A percentile compares a stretch with the other conserved stretches of the same genome.
phyloP scores from a whole-genome alignment of 192 early-diverging fungal genomes.

The Chytriomyces sp. region DNA sequence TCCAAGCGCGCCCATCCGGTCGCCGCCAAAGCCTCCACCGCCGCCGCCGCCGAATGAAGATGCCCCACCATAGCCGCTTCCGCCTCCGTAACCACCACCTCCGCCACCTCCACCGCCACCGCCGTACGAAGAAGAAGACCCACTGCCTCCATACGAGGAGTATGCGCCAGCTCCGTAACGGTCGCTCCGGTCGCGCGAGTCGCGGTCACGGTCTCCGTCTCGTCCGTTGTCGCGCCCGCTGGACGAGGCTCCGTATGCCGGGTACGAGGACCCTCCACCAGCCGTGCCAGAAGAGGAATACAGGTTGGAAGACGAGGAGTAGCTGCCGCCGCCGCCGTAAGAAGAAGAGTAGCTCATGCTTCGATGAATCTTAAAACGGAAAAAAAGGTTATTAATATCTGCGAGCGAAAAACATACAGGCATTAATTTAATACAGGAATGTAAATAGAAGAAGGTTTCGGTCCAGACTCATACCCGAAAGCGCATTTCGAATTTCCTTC shows the following conservation, averaged over 20 bases:
- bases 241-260: background rate
- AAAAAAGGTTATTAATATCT: no score
- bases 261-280: background rate
- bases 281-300: background rate
- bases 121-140: conserved; percentile 22
- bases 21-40: conserved; percentile 38
- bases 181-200: background rate
- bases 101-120: conserved; percentile 40
- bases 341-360: no score
- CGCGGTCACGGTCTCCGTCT: background rate
- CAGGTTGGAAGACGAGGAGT: background rate
- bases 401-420: no score
- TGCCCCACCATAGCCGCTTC: conserved; percentile 53
- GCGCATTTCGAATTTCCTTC: no score
- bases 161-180: background rate
- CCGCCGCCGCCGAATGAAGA: conserved; percentile 39
- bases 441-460: no score
- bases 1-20: conserved; percentile 58
- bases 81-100: conserved; percentile 44
- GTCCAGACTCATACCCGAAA: no score
- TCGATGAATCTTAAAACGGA: no score
- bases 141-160: background rate
- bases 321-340: background rate
- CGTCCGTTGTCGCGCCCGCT: background rate
- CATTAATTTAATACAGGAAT: no score